Conservation (phyloP, 139 green algal genomes). For the Chlamydomonas incerta region DNA sequence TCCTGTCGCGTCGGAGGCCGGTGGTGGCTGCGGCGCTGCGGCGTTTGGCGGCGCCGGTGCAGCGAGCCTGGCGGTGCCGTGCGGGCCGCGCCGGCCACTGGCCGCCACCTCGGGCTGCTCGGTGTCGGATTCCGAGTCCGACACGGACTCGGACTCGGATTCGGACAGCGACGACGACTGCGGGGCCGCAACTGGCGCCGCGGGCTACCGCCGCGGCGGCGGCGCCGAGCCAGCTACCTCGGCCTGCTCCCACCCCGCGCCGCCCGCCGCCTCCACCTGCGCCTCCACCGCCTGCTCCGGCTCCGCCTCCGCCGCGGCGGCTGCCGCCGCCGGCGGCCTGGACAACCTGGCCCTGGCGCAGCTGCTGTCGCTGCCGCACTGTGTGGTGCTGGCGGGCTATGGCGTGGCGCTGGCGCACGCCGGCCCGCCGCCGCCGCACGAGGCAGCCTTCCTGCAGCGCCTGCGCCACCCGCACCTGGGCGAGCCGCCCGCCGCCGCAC, state of each 20-base stretch:
- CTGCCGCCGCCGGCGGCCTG: background rate
- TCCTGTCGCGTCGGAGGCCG: no score
- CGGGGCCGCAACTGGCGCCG: background rate
- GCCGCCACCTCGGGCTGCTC: background rate
- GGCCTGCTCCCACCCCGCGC: background rate
- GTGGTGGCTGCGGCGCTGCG: no score
- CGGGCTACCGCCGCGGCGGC: background rate
- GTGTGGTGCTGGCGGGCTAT: slow-evolving; percentile 15
- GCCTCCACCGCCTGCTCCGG: no score
- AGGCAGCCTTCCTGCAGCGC: no score
- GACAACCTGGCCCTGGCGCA: background rate
- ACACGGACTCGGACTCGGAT: background rate
- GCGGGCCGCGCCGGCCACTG: background rate
- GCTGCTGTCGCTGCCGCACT: slow-evolving; percentile 1
- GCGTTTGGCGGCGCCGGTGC: no score
- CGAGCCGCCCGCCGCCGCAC: no score
- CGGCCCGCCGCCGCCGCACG: background rate
- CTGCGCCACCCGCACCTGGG: no score
- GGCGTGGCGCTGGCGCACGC: slow-evolving; percentile 16
- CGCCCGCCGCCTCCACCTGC: background rate
- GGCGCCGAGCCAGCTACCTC: slow-evolving; percentile 3
- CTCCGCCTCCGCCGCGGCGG: no score
- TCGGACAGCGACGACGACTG: background rate
- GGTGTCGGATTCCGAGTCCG: background rate
- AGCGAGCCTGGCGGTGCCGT: background rate